phyloP scores from a whole-genome alignment of 345 rosid species.

The Turritis glabra region DNA sequence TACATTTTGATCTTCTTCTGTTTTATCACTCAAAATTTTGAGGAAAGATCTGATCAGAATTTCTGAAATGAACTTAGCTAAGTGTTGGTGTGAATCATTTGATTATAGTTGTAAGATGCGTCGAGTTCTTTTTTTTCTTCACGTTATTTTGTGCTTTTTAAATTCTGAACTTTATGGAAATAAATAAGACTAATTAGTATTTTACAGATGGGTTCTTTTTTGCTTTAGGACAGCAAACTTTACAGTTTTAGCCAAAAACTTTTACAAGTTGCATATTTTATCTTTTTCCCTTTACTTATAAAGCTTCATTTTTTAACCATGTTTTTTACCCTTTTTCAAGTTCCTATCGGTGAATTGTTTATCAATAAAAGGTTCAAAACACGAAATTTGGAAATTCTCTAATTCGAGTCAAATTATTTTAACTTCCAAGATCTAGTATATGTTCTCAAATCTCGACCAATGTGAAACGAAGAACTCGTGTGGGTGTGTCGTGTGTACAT shows the following conservation, averaged over 20 bases:
- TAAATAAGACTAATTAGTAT: neutral
- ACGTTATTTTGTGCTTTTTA: neutral
- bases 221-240: neutral
- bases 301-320: conserved; percentile 15
- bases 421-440: neutral
- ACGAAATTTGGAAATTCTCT: conserved; percentile 25
- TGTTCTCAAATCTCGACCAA: conserved; percentile 24
- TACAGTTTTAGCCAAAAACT: conserved; percentile 12
- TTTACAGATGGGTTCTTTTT: conserved; percentile 25
- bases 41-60: neutral
- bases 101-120: conserved; percentile 13
- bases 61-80: neutral
- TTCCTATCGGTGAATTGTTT: neutral
- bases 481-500: conserved; percentile 23
- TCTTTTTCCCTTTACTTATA: neutral
- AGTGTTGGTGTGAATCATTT: conserved; percentile 9
- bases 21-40: neutral
- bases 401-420: conserved; percentile 9
- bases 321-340: conserved; percentile 8
- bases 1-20: neutral
- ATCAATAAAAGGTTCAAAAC: conserved; percentile 20
- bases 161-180: neutral
- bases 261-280: neutral
- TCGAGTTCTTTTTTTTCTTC: neutral
- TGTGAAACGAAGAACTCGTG: conserved; percentile 39